Base-by-base conservation (phyloP, 257 asterid genomes). In the Catharanthus roseus region DNA sequence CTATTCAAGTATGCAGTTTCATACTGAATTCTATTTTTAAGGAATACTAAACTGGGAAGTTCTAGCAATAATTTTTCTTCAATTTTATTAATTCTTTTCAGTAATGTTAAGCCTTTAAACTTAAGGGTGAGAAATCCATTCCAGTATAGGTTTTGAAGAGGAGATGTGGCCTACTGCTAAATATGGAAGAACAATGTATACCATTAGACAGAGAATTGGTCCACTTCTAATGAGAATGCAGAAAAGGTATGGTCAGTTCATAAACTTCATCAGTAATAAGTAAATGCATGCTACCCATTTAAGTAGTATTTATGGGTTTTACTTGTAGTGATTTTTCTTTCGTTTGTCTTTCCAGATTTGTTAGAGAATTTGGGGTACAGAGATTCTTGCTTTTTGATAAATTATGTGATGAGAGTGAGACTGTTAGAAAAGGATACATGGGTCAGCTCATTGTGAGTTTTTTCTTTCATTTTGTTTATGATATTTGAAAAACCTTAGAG, bases 151-250 rank as follows among this genome's bases (percentile, higher is more conserved):
- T 71, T 93, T 93, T 76, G 98, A 96, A 77, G 92, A 88, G 24
- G 97, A 93, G 77, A 93, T 90, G 75, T 93, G 98, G 98, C 98
- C 96, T 39, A 95, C 98, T 58, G 98, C 97, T 75, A 97, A 93
- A 79, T 93, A 93, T 72, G 98, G 98, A 56, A 80, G 98, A 86
- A 93, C 98, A 66, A 93, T 93, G 98, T 93, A 93, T 56, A 89
- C 97, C 77, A 93, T 93, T 41, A 84, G 95, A 34, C 96, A 89
- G 69, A 83, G 98, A 80, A 76, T 93, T 61, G 98, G 97, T 38
- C 98, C 98, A 0, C 80, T 93, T 55, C 85, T 89, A 69, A 93
- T 90, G 92, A 89, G 65, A 85, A 82, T 93, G 98, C 89, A 86
- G 86, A 93, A 84, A 84, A 87, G 93, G 89, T 76, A 84, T 72